Evolutionary conservation across 305 asterid genomes (phyloP), one percentile per base, ranked within the genome.

Genomic region (Rubia tinctorum): DNA sequence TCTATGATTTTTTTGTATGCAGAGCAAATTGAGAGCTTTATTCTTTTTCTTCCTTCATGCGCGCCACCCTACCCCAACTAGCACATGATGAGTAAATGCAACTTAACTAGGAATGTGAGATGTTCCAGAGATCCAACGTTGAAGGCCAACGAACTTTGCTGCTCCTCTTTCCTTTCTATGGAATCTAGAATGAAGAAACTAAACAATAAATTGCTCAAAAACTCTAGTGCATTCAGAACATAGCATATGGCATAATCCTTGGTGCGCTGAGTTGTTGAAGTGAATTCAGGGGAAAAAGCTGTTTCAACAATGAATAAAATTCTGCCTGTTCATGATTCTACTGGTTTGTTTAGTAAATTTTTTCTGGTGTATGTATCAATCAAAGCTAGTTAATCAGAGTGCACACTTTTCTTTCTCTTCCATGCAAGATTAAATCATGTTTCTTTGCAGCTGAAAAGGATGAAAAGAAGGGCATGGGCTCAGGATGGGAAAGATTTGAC

Each of bases 401-500:
- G 23, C 13, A 17, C 55, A 13, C n/a, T 74, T 66, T 53, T 51
- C 40, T 20, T 40, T 55, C 37, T 68, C 49, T 13, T 58, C 22
- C 8, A 30, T 8, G 67, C 7, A 39, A 68, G 59, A 40, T 61
- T 7, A 67, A n/a, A 63, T 39, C 39, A 71, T 55, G 42, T 53
- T 34, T 76, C 58, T 39, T 78, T 87, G 78, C 84, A 93, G 97
- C 84, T 82, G 85, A 82, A 85, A 89, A 84, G 75, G 96, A 93
- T 79, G 96, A 87, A 81, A 77, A 84, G 27, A 87, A 82, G 67
- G 90, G 92, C 69, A 88, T 80, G 82, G 95, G 96, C 81, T 84
- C 97, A 6, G 96, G 97, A 73, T 93, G 98, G 98, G 97, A 93
- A 86, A 86, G 96, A 30, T 93, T 93, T 71, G 93, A 91, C 78